These are phyloP conservation scores for Leptodontidium sp. DNA, from an alignment of 2,329 filamentous ascomycete species.

Conservation along the genomic window DNA sequence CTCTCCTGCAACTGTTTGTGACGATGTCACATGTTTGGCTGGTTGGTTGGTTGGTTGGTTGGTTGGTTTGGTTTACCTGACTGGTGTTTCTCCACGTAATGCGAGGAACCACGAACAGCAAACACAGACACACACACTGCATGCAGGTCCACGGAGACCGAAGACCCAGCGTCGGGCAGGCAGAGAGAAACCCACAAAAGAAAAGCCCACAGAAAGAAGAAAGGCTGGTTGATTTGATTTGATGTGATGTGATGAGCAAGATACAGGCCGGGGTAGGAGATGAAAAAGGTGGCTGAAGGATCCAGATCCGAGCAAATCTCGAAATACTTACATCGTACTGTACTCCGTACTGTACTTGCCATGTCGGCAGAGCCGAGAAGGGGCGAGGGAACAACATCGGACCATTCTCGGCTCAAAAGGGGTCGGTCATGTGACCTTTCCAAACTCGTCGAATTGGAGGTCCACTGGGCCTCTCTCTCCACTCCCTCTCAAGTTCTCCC, in stretches of 20 bases:
- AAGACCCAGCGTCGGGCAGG: not conserved
- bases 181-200: not conserved
- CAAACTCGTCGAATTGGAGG: too few relatives aligned
- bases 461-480: too few relatives aligned
- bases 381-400: not conserved
- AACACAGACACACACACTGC: too few relatives aligned
- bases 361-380: too few relatives aligned
- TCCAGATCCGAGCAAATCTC: not conserved
- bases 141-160: constrained; percentile 8
- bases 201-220: too few relatives aligned
- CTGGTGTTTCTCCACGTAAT: not conserved
- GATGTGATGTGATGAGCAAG: too few relatives aligned
- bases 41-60: not conserved
- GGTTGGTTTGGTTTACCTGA: not conserved
- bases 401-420: not conserved
- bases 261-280: not conserved
- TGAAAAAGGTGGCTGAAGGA: constrained; percentile 13
- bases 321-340: not conserved
- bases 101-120: not conserved
- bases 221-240: not conserved
- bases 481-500: too few relatives aligned
- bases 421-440: not conserved
- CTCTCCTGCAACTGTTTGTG: not conserved
- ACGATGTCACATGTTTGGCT: not conserved
- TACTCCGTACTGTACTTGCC: too few relatives aligned